phyloP scores from a whole-genome alignment of 2,329 filamentous ascomycete genomes.

The Claviceps capensis region DNA sequence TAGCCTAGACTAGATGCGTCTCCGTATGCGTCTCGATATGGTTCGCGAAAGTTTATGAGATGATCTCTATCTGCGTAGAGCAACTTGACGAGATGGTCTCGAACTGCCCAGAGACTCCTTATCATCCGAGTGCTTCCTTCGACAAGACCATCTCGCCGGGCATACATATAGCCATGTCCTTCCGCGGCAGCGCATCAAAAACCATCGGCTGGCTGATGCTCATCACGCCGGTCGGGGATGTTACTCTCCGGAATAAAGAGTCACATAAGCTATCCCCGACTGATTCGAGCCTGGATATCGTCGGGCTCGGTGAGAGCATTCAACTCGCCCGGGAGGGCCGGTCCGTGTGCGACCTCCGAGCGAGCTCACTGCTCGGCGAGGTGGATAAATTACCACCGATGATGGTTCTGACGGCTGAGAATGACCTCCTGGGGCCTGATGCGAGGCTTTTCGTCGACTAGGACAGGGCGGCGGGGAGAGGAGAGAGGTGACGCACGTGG shows the following conservation, averaged over 20 bases:
- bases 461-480: constrained; percentile 12
- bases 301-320: constrained; percentile 14
- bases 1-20: too few relatives aligned
- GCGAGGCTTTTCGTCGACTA: constrained; percentile 15
- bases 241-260: constrained; percentile 16
- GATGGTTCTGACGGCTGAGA: constrained; percentile 15
- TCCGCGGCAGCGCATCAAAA: too few relatives aligned
- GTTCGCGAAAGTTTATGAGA: too few relatives aligned
- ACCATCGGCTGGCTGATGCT: constrained; percentile 10
- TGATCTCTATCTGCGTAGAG: too few relatives aligned
- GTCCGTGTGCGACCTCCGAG: constrained; percentile 12
- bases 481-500: constrained; percentile 14
- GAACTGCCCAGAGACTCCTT: too few relatives aligned
- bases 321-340: constrained; percentile 15
- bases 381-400: constrained; percentile 16
- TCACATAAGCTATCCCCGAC: constrained; percentile 10
- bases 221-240: constrained; percentile 18
- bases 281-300: constrained; percentile 17
- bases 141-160: too few relatives aligned
- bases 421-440: constrained; percentile 17
- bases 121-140: too few relatives aligned
- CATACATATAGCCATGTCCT: too few relatives aligned
- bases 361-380: constrained; percentile 18
- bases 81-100: too few relatives aligned
- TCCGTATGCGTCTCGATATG: too few relatives aligned